These are phyloP conservation scores for Croton setiger DNA, from an alignment of 441 rosid species.

Conservation along the genomic window DNA sequence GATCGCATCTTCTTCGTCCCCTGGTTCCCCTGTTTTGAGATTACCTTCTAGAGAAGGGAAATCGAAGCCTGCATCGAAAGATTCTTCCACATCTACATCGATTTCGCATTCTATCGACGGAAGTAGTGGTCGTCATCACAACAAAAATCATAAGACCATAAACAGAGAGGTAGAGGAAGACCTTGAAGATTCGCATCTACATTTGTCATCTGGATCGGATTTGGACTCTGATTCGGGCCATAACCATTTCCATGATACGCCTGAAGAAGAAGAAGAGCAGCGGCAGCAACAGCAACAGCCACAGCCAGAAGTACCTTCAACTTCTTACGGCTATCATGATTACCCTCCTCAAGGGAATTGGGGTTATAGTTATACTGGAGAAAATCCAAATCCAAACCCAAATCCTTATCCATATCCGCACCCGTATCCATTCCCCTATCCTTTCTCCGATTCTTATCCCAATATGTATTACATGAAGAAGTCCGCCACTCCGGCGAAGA, in stretches of 20 bases:
- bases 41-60: constrained; percentile 74
- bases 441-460: constrained; percentile 23
- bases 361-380: constrained; percentile 14
- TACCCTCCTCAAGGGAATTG: constrained; percentile 38
- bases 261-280: constrained; percentile 15
- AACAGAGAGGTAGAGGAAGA: constrained; percentile 35
- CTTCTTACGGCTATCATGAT: constrained; percentile 10
- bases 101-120: constrained; percentile 47
- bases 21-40: constrained; percentile 74
- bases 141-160: neutral
- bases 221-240: constrained; percentile 52
- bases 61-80: constrained; percentile 34
- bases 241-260: constrained; percentile 39
- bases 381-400: neutral
- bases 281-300: neutral
- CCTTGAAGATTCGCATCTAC: constrained; percentile 54
- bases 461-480: constrained; percentile 70
- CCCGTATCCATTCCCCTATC: constrained; percentile 7
- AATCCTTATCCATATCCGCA: constrained; percentile 16
- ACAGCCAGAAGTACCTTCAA: constrained; percentile 13
- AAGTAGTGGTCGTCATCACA: neutral
- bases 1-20: constrained; percentile 37
- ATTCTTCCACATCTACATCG: constrained; percentile 58
- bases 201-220: constrained; percentile 61
- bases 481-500: constrained; percentile 58